Evolutionary conservation across 805 yeast genomes (phyloP), one percentile per base, ranked within the genome.

Genomic region (Peterozyma xylosa): DNA sequence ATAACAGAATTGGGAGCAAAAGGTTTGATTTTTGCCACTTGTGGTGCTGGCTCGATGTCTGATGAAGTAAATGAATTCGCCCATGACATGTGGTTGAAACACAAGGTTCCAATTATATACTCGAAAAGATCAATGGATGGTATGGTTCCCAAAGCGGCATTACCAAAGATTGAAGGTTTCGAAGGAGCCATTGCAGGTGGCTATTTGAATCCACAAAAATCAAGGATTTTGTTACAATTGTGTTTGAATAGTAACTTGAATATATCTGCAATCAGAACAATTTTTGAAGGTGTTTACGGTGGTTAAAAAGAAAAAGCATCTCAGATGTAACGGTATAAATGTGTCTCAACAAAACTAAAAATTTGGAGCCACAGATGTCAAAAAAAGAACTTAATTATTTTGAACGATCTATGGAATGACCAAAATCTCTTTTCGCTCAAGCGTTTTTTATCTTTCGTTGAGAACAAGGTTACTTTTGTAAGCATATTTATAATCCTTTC

Each of bases 81-180:
- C 37, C 61, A 67, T 29, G 60, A 65, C 38, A 63, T 67, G 16
- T 69, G 68, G 46, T 53, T 60, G n/a, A 53, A 60, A 29, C 55
- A 65, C 40, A 53, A 60, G 15, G 64, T 78, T 29, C 87, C 87
- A 1, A 68, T 80, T 1, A 67, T 82, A 1, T 80, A 76, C 54
- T 78, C 86, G 32, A 80, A 80, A 54, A 68, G 87, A 54, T 71
- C 86, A 9, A 77, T 76, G 70, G 86, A 80, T 55, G 88, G 88
- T 11, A 76, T 78, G 77, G 82, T 82, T 16, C 83, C 88, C 2
- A 63, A 59, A 5, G 80, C 74, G 3, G 60, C 67, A 13, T 49
- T 67, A n/a, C 68, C 73, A 1, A 50, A 49, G 7, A 59, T 58
- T 4, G 63, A 63, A 5, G 52, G 56, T 6, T 63, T 58, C 42